Conservation (phyloP, 495 filamentous ascomycete genomes). For the Podospora appendiculata region DNA sequence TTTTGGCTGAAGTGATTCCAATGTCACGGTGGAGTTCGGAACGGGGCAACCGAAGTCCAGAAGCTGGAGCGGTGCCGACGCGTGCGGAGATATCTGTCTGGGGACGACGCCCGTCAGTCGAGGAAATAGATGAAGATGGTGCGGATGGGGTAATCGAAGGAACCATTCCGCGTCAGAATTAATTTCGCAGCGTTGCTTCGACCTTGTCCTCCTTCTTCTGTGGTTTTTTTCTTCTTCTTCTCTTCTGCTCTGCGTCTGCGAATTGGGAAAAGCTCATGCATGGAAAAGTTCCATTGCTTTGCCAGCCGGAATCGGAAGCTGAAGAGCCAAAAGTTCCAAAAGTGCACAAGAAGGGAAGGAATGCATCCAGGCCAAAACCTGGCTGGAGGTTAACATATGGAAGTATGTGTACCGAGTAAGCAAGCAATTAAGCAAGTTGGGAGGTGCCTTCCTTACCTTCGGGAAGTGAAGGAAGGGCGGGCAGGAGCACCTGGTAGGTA, state of each 20-base stretch:
- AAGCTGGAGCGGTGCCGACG: neutral
- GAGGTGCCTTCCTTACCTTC: too few relatives aligned
- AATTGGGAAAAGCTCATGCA: too few relatives aligned
- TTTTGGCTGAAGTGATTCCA: conserved; percentile 23
- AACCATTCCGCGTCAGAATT: neutral
- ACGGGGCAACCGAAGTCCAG: conserved; percentile 3
- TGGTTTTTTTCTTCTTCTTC: neutral
- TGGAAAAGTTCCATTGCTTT: too few relatives aligned
- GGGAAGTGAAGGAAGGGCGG: too few relatives aligned
- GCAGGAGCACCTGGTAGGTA: too few relatives aligned
- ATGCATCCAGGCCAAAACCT: too few relatives aligned
- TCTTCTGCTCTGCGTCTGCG: neutral
- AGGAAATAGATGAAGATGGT: neutral
- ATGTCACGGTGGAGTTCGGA: conserved; percentile 16
- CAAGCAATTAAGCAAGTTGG: too few relatives aligned
- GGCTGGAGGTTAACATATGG: too few relatives aligned
- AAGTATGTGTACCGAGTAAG: too few relatives aligned
- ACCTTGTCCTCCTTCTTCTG: neutral
- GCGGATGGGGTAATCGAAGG: neutral
- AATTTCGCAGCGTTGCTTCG: neutral
- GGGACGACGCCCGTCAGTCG: neutral
- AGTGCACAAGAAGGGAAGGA: too few relatives aligned
- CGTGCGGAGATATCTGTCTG: neutral
- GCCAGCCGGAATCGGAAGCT: too few relatives aligned
- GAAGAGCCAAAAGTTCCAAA: too few relatives aligned